Base-by-base conservation (phyloP, 768 basidiomycete species). In the Tricholoma sp. region DNA sequence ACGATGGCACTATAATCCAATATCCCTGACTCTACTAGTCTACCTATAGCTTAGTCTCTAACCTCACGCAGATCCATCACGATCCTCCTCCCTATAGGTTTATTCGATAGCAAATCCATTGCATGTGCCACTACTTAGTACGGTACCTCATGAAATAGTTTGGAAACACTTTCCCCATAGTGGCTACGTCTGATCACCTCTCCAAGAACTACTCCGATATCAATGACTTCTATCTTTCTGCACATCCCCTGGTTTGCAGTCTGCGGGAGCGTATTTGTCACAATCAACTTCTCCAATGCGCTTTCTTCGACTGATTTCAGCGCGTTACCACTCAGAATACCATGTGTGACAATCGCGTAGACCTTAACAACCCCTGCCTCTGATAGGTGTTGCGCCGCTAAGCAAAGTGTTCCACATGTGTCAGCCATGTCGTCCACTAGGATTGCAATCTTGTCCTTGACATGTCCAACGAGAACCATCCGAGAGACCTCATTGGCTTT, bases 401-500 rank as follows among this genome's bases (percentile, higher is more conserved):
- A 80, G 63, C 89, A 88, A 59, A 99, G 82, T 58, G 97, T 99
- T 54, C 93, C 93, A 65, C 93, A 96, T 43, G 94, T 96, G 72
- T 96, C 93, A 29, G 94, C 93, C 94, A 99, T 98, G 77, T 99
- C 97, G 77, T 98, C 97, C 46, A 98, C 90, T 27, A 99, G 79
- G 57, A 99, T 94, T 54, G 95, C 97, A 43, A 85, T 81, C 76
- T 98, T 94, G 69, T 87, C 94, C 68, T 83, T 85, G 60, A 95
- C 94, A 66, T 93, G 86, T 1, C 97, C 97, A 46, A 99, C 96
- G 52, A 99, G 84, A 56, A 94, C 83, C 94, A 95, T 94, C 56
- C 94, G 85, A 59, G 92, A 94, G 6, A 96, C 92, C 61, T 93
- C 89, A 71, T 95, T 96, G 29, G 92, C 92, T 74, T 92, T 94